phyloP scores from a whole-genome alignment of 2,329 filamentous ascomycete genomes.

The Aureobasidium sp. region DNA sequence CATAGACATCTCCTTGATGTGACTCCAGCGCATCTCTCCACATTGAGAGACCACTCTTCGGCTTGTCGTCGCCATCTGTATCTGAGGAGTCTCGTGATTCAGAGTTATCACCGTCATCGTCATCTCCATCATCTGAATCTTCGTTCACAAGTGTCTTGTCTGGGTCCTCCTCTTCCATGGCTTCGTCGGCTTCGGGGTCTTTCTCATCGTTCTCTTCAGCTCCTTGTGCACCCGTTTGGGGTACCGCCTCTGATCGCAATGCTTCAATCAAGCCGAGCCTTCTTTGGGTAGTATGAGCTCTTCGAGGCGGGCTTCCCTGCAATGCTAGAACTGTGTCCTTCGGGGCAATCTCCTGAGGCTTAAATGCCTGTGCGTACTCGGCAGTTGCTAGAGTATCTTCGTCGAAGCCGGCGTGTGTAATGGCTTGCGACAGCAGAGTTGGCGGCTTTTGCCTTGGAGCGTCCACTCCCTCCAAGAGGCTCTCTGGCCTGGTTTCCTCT shows the following conservation, averaged over 20 bases:
- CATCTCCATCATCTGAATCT: neutral
- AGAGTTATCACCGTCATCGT: neutral
- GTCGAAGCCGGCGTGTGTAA: neutral
- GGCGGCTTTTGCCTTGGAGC: neutral
- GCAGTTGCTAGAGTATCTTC: neutral
- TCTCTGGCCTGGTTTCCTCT: neutral
- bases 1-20: slow-evolving; percentile 31
- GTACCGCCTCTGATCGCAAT: neutral
- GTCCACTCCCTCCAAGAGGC: neutral
- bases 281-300: neutral
- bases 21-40: slow-evolving; percentile 32
- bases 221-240: neutral
- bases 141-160: slow-evolving; percentile 23
- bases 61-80: slow-evolving; percentile 18
- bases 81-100: slow-evolving; percentile 10
- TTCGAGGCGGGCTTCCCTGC: neutral
- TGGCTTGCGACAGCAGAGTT: neutral
- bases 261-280: neutral
- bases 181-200: neutral
- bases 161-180: slow-evolving; percentile 12
- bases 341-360: neutral
- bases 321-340: neutral
- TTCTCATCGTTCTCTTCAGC: neutral
- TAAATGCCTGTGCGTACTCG: neutral
- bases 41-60: slow-evolving; percentile 24